phyloP scores from a whole-genome alignment of 495 filamentous ascomycete genomes.

The Talaromyces borbonicus region DNA sequence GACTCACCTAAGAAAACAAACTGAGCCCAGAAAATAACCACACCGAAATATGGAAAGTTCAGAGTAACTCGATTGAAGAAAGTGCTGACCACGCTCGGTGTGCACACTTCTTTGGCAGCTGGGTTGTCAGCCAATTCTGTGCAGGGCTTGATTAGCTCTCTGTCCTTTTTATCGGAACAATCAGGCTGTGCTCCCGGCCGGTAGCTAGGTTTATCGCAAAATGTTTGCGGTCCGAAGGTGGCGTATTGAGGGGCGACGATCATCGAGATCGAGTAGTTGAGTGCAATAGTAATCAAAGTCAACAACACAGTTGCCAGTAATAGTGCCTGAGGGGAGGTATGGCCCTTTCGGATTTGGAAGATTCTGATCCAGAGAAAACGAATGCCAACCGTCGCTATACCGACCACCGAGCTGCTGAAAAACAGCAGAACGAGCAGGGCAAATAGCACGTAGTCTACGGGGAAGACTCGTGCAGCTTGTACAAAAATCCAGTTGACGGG shows the following conservation, averaged over 20 bases:
- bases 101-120: slow-evolving; percentile 69
- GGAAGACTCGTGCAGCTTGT: slow-evolving; percentile 71
- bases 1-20: slow-evolving; percentile 68
- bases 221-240: slow-evolving; percentile 89
- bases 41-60: slow-evolving; percentile 95
- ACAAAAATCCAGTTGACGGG: slow-evolving; percentile 89
- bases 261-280: slow-evolving; percentile 89
- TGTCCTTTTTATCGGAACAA: slow-evolving; percentile 48
- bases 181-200: slow-evolving; percentile 57
- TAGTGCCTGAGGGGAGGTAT: slow-evolving; percentile 87
- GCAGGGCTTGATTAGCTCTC: slow-evolving; percentile 66
- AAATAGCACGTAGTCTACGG: slow-evolving; percentile 86
- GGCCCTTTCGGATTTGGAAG: slow-evolving; percentile 80
- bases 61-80: slow-evolving; percentile 91
- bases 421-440: slow-evolving; percentile 72
- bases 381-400: slow-evolving; percentile 78
- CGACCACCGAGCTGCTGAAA: slow-evolving; percentile 77
- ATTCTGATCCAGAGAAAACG: slow-evolving; percentile 90
- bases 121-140: slow-evolving; percentile 56
- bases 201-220: slow-evolving; percentile 55
- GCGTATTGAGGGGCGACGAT: slow-evolving; percentile 89
- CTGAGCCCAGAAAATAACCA: slow-evolving; percentile 87
- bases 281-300: slow-evolving; percentile 74
- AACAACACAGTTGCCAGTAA: slow-evolving; percentile 84
- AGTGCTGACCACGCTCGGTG: slow-evolving; percentile 77